Evolutionary conservation across 176 grass and related monocot species (phyloP).

Genomic region (Avena insularis): DNA sequence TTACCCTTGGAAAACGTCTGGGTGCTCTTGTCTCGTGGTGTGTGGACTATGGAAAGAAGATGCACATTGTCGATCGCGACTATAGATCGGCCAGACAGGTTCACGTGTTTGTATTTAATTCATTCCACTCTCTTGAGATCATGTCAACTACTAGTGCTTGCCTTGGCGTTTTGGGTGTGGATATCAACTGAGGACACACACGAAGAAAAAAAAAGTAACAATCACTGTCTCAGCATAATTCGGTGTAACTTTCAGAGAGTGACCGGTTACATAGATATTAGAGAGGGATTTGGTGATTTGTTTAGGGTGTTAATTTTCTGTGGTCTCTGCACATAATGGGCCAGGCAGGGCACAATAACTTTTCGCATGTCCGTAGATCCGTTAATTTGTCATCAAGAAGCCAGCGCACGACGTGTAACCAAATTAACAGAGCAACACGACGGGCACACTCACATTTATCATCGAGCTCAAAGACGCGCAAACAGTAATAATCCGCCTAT

Average conservation of each 20-base stretch:
- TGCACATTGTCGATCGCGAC: slow-evolving; percentile 22
- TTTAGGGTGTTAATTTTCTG: no score
- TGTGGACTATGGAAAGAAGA: background rate
- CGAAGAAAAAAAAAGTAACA: no score
- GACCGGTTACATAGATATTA: no score
- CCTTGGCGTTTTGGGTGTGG: background rate
- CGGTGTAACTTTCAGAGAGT: no score
- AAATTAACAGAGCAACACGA: no score
- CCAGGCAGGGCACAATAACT: no score
- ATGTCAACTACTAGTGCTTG: background rate
- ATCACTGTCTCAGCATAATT: no score
- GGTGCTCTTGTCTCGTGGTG: background rate
- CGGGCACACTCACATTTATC: background rate
- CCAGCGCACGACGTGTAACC: background rate
- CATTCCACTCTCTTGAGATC: background rate
- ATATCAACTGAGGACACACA: background rate
- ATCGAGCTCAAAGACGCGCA: background rate
- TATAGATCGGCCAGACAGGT: slow-evolving; percentile 5
- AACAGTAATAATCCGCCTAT: background rate
- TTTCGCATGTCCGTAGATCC: no score
- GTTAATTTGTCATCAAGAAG: background rate
- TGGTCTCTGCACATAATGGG: no score
- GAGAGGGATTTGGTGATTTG: no score
- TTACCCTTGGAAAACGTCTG: slow-evolving; percentile 2
- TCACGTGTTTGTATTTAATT: slow-evolving; percentile 15